Conservation (phyloP, 2,329 filamentous ascomycete species). For the Scolecobasidium constrictum region DNA sequence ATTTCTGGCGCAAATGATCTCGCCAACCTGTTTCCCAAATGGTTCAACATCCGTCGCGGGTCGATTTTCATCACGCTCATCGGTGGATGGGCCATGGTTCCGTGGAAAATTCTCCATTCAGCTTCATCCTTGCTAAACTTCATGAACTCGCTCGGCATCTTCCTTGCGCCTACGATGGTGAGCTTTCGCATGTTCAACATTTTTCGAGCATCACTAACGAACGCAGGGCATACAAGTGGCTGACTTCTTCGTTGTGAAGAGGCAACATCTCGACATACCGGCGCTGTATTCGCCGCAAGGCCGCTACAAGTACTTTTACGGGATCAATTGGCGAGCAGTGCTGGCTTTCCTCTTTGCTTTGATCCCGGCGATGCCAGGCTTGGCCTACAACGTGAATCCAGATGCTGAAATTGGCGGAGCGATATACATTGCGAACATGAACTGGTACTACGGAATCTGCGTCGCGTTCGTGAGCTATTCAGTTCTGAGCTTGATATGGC, state of each 20-base stretch:
- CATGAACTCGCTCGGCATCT: slow-evolving; percentile 16
- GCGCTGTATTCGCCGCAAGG: slow-evolving; percentile 13
- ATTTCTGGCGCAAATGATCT: slow-evolving; percentile 22
- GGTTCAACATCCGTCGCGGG: slow-evolving; percentile 16
- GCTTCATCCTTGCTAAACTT: slow-evolving; percentile 13
- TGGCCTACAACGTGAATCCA: slow-evolving; percentile 8
- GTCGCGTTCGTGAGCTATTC: not conserved
- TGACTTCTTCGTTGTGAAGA: slow-evolving; percentile 13
- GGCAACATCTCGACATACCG: slow-evolving; percentile 13
- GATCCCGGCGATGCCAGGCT: slow-evolving; percentile 13
- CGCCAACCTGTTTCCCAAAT: slow-evolving; percentile 29
- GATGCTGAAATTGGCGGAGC: not conserved
- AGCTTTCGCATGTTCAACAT: too few species aligned
- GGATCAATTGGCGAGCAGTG: slow-evolving; percentile 17
- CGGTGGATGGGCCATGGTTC: slow-evolving; percentile 10
- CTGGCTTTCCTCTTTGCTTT: slow-evolving; percentile 14
- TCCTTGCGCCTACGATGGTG: slow-evolving; percentile 15
- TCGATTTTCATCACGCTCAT: slow-evolving; percentile 6
- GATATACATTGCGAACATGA: not conserved
- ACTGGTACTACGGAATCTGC: not conserved
- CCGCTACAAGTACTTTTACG: slow-evolving; percentile 14
- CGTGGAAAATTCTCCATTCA: slow-evolving; percentile 14
- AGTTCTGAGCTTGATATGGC: not conserved
- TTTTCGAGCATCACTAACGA: too few species aligned
- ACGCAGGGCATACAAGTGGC: too few species aligned